A percentile compares a stretch with the other conserved stretches of the same genome.
Conservation (phyloP, 768 basidiomycete genomes). For the Strobilomyces dryophilus region DNA sequence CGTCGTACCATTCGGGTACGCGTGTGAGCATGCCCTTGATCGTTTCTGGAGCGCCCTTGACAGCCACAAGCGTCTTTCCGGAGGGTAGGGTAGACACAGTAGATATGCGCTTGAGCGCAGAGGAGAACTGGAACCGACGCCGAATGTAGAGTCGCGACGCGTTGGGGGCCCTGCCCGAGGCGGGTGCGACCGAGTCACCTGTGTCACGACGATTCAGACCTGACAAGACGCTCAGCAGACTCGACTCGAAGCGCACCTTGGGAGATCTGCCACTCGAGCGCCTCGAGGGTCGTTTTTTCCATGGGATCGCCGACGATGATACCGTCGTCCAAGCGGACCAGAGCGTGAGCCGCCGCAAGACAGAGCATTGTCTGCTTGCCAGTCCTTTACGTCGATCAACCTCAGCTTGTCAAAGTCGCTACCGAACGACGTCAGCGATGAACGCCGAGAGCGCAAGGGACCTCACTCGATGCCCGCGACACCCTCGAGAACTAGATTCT, state of each 20-base stretch:
- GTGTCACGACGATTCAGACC: background rate
- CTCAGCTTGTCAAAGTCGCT: constrained; percentile 59
- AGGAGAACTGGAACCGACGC: constrained; percentile 94
- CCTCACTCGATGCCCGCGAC: constrained; percentile 87
- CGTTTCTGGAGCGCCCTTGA: constrained; percentile 98
- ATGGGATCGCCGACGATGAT: constrained; percentile 96
- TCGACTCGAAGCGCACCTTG: constrained; percentile 67
- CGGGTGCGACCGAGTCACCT: constrained; percentile 69
- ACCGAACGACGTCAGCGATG: constrained; percentile 2
- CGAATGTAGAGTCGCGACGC: constrained; percentile 67
- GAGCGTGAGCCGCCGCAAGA: constrained; percentile 91
- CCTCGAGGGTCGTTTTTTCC: constrained; percentile 95
- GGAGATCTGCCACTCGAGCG: constrained; percentile 81
- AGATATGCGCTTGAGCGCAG: constrained; percentile 96
- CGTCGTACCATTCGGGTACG: constrained; percentile 82
- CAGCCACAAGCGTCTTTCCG: constrained; percentile 60
- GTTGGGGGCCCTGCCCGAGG: constrained; percentile 46
- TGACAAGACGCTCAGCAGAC: constrained; percentile 46
- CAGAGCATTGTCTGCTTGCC: constrained; percentile 76
- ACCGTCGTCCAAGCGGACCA: constrained; percentile 92
- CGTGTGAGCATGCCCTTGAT: constrained; percentile 79
- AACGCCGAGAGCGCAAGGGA: background rate
- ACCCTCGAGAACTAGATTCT: constrained; percentile 92
- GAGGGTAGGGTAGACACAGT: constrained; percentile 71
- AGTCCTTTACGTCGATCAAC: constrained; percentile 73